Percentiles rank a stretch among this genome's conserved stretches.
phyloP scores from a whole-genome alignment of 441 rosid species.

The Syzygium syzygioides region DNA sequence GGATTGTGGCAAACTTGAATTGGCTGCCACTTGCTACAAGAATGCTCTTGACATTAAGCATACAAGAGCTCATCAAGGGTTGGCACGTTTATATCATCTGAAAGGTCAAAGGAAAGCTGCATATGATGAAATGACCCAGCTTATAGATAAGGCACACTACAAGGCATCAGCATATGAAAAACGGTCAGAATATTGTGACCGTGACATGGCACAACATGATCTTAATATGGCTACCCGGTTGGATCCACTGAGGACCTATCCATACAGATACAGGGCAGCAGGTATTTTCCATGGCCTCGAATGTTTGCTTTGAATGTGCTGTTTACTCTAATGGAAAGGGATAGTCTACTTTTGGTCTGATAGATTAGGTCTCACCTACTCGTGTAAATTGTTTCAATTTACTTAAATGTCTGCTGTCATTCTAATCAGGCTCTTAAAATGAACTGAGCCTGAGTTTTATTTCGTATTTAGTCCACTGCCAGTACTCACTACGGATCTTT shows the following conservation, averaged over 20 bases:
- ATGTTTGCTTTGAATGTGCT: conserved; percentile 3
- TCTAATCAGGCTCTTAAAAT: background rate
- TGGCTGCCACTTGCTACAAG: conserved; percentile 84
- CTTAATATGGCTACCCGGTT: conserved; percentile 72
- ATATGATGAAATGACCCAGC: conserved; percentile 92
- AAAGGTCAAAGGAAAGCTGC: conserved; percentile 82
- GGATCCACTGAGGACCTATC: conserved; percentile 93
- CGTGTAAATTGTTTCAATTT: background rate
- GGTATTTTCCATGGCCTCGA: conserved; percentile 32
- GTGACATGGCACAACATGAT: conserved; percentile 89
- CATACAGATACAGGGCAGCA: conserved; percentile 97
- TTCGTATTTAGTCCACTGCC: background rate
- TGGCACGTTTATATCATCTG: conserved; percentile 85
- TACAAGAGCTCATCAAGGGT: conserved; percentile 96
- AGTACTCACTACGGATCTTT: background rate
- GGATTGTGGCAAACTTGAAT: conserved; percentile 85
- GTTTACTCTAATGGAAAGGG: background rate
- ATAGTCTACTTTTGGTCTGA: background rate
- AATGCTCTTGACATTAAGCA: conserved; percentile 91
- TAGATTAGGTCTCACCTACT: background rate
- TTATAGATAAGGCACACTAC: conserved; percentile 83
- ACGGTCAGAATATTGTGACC: conserved; percentile 92
- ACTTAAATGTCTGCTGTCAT: background rate
- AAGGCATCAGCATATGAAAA: conserved; percentile 95
- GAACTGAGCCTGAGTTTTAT: background rate